Base-by-base conservation (phyloP, 2,329 filamentous ascomycete genomes). In the Diaporthe citriasiana region DNA sequence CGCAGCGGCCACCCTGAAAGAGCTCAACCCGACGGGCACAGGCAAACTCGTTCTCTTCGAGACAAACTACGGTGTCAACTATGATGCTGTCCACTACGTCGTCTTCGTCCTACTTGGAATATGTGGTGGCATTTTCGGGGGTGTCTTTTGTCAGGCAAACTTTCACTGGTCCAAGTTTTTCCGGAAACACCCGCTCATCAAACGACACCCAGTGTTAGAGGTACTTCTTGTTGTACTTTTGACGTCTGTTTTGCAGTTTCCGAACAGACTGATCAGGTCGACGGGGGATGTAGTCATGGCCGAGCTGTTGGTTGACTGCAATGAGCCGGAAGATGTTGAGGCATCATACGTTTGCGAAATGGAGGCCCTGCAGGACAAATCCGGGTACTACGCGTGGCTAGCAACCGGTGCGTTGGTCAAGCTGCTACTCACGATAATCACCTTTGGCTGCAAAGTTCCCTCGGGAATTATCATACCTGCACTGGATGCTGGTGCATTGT, bases 1-100 rank as follows among this genome's bases (percentile, higher is more conserved):
- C 53, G 89, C 89, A 0, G 89, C 89, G 0, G 85, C 90, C 60
- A 84, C 88, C 5, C 82, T 91, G 30, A 89, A 87, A 77, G 85
- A 85, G 3, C 82, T 91, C n/a, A 90, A 91, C 77, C 89, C 89
- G 0, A 90, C 84, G 1, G 88, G 89, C 0, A 91, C 89, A 0
- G 89, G 89, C 3, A 91, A 90, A 77, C 82, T 91, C 5, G 89
- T 90, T 0, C 84, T 91, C 7, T 92, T 91, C 77, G 88, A 91
- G 77, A 91, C 89, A 6, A 87, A 88, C 68, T 91, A 90, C 75
- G 88, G 87, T 6, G 86, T 86, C 3, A 84, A 86, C n/a, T 91
- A 91, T 77, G 79, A 85, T n/a, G 80, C 87, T 1, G 78, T 86
- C 13, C 88, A 91, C 76, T 91, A 91, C 77, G 77, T 89, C 3